Base-by-base conservation (phyloP, 2,329 filamentous ascomycete genomes). In the Aspergillus caelatus region DNA sequence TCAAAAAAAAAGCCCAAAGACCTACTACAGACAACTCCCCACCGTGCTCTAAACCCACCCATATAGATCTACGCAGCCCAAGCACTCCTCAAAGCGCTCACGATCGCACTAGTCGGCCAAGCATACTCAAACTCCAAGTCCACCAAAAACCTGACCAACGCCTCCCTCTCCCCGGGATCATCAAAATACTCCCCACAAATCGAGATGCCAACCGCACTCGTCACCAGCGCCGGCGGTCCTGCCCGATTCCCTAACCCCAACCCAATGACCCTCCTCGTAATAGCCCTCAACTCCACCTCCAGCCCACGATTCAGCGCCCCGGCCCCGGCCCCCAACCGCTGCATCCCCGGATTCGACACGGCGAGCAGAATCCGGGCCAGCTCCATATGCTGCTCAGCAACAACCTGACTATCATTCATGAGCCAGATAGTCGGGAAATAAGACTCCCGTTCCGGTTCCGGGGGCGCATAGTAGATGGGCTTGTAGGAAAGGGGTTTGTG, bases 321-420 rank as follows among this genome's bases (percentile, higher is more conserved):
- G 0, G 48, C 48, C 14, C 48, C 48, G 3, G 48, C 48, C 14
- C 48, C 48, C 14, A 53, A 12, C 8, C 48, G 21, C 26, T 19
- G 48, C 12, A 53, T 53, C 14, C 34, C 23, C 23, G 85, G 85
- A 67, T 88, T 82, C 60, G 86, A 86, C 30, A 84, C 83, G 30
- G 82, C 78, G 0, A 89, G 78, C 30, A 89, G 82, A 7, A 88
- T 81, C 52, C 82, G 79, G 0, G 85, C 84, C 5, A 89, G 78
- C 62, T 87, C 83, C 68, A 86, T 83, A 71, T 89, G 86, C 62
- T 88, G 86, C 23, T 86, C 79, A 0, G 86, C 87, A 11, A 86
- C 84, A 2, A 86, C 85, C 68, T 87, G 83, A 65, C 83, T 85
- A 62, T 84, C 83, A 48, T 82, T 83, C 21, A 85, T 78, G 69